Evolutionary conservation across 768 basidiomycete species (phyloP).

Genomic region (Boletus patriciae): DNA sequence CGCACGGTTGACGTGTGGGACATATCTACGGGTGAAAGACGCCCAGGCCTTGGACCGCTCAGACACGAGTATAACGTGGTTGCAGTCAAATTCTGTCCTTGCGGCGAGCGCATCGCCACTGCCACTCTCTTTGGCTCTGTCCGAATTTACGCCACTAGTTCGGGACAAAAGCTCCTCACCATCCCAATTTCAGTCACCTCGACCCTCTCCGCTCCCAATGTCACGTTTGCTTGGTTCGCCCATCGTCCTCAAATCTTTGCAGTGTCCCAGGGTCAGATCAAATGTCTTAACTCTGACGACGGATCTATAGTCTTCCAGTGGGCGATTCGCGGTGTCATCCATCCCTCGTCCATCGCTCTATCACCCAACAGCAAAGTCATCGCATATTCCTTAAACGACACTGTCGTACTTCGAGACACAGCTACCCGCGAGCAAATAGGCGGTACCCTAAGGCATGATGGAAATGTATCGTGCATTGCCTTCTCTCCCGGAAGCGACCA

Average conservation of each 20-base stretch:
- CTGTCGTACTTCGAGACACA: slow-evolving; percentile 12
- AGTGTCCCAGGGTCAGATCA: slow-evolving; percentile 19
- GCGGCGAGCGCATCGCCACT: slow-evolving; percentile 16
- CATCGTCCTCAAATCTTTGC: slow-evolving; percentile 13
- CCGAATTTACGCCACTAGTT: slow-evolving; percentile 9
- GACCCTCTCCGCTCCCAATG: neutral
- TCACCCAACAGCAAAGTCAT: slow-evolving; percentile 15
- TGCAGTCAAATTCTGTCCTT: slow-evolving; percentile 20
- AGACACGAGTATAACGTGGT: slow-evolving; percentile 20
- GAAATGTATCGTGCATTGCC: slow-evolving; percentile 11
- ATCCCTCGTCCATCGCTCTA: slow-evolving; percentile 12
- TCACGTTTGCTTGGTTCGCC: slow-evolving; percentile 11
- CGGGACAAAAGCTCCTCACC: slow-evolving; percentile 15
- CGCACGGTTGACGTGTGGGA: slow-evolving; percentile 15
- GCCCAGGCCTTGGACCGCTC: neutral
- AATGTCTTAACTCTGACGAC: slow-evolving; percentile 15
- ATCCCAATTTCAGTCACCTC: slow-evolving; percentile 17
- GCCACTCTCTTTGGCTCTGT: slow-evolving; percentile 22
- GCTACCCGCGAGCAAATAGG: slow-evolving; percentile 11
- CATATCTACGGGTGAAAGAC: slow-evolving; percentile 11
- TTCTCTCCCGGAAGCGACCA: slow-evolving; percentile 11
- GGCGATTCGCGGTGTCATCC: slow-evolving; percentile 7
- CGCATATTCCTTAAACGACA: slow-evolving; percentile 14
- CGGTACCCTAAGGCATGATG: slow-evolving; percentile 3
- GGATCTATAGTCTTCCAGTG: slow-evolving; percentile 16